Evolutionary conservation across 78 protist genomes (phyloP), one percentile per base, ranked within the genome.

Genomic region (Dictyostelium firmibasis): DNA sequence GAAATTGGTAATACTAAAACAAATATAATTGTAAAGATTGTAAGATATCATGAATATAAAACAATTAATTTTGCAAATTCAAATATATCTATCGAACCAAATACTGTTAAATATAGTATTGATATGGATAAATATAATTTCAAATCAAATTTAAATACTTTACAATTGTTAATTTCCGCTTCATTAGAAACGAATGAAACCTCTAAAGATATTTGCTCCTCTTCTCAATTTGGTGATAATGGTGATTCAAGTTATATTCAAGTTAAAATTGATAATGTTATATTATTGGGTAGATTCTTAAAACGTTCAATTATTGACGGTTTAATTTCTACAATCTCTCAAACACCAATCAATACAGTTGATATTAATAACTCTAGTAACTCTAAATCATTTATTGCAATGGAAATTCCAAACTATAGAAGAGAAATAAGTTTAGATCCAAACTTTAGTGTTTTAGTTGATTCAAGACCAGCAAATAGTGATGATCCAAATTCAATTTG

Each of bases 291-390:
- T 27, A 79, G 69, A 79, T 79, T 79, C 23, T n/a, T 79, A 44
- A 79, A 79, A 79, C n/a, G 69, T 25, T 62, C 44, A 41, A 41
- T 77, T 41, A n/a, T 77, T 16, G 83, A 77, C 41, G 83, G 83
- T 77, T 38, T 41, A 77, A 41, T 77, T n/a, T 27, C 83, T 20
- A 77, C 60, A 77, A 35, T 41, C 14, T 36, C 41, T n/a, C 83
- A 67, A 67, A 27, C 4, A 67, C 83, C 29, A 6, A 47, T n/a
- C 1, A 77, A 4, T 23, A 5, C 27, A 5, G 16, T 18, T 16
- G 27, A 38, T 23, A 20, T 6, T 76, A 76, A 36, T n/a, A 38
- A 25, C 11, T 7, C 27, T 6, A 74, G 44, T 20, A 36, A 74
- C 7, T 29, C 83, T 8, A 35, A 43, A 41, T 31, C 83, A 41